These are phyloP conservation scores for Zygosaccharomyces kombuchaensis DNA, from an alignment of 805 yeast species.

Conservation along the genomic window DNA sequence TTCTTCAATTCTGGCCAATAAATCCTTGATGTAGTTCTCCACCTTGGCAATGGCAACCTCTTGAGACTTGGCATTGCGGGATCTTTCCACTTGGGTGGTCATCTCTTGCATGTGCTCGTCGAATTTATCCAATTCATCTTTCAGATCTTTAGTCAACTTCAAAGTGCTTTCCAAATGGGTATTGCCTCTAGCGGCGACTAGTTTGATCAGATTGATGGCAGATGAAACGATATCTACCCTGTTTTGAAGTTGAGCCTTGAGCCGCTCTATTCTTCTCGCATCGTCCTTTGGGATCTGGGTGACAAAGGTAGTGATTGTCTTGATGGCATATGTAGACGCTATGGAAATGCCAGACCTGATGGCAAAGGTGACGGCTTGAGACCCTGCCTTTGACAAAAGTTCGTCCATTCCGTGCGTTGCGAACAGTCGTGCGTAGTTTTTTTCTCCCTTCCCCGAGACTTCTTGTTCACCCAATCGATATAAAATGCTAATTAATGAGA, in stretches of 20 bases:
- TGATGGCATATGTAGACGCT: slow-evolving; percentile 70
- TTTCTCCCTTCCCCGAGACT: too few relatives aligned
- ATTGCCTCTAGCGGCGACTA: slow-evolving; percentile 60
- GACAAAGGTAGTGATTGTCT: slow-evolving; percentile 53
- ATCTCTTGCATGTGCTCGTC: slow-evolving; percentile 45
- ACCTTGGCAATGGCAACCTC: slow-evolving; percentile 42
- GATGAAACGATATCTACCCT: slow-evolving; percentile 58
- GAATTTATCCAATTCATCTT: slow-evolving; percentile 53
- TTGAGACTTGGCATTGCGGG: slow-evolving; percentile 25
- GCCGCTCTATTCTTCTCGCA: slow-evolving; percentile 39
- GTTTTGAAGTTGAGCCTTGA: slow-evolving; percentile 46
- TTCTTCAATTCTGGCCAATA: slow-evolving; percentile 55
- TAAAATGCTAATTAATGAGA: slow-evolving; percentile 49
- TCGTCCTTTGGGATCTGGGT: slow-evolving; percentile 46
- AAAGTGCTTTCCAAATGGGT: slow-evolving; percentile 53
- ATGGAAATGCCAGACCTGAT: slow-evolving; percentile 69
- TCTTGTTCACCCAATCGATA: too few relatives aligned
- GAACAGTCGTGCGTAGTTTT: not conserved
- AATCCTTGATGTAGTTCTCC: slow-evolving; percentile 44
- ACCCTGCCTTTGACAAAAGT: slow-evolving; percentile 53
- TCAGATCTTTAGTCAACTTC: slow-evolving; percentile 50
- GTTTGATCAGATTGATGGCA: slow-evolving; percentile 62
- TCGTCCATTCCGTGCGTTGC: slow-evolving; percentile 40
- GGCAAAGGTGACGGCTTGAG: slow-evolving; percentile 76
- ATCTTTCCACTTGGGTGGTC: slow-evolving; percentile 32